A percentile compares a stretch with the other conserved stretches of the same genome.
Conservation (phyloP, 2,329 filamentous ascomycete species). For the Neonectria hederae region DNA sequence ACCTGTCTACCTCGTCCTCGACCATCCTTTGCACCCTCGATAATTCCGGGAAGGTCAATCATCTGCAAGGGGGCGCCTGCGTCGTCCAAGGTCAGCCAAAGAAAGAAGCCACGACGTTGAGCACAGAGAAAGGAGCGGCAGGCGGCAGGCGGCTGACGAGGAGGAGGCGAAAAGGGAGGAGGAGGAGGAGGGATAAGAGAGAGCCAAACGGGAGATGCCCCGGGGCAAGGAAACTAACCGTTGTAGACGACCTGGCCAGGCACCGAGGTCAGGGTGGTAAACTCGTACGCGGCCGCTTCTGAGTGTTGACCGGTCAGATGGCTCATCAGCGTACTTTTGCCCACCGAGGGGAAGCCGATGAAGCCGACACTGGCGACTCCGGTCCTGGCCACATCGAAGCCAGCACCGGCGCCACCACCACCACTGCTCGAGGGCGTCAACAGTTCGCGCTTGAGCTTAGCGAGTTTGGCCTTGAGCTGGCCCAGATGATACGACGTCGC, state of each 20-base stretch:
- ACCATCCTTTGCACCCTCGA: conserved; percentile 97
- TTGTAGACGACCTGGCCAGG: conserved; percentile 97
- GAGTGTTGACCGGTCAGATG: conserved; percentile 95
- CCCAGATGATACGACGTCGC: conserved; percentile 92
- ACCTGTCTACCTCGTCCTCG: conserved; percentile 98
- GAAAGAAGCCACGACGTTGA: conserved; percentile 21
- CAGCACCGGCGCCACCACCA: conserved; percentile 79
- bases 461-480: conserved; percentile 97
- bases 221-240: conserved; percentile 55
- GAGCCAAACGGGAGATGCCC: conserved; percentile 25
- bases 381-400: conserved; percentile 97
- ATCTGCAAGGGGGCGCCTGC: conserved; percentile 92
- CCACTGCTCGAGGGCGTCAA: conserved; percentile 86
- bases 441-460: conserved; percentile 96
- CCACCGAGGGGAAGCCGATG: conserved; percentile 97
- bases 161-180: background rate
- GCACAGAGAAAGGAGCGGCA: conserved; percentile 13
- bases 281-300: conserved; percentile 96
- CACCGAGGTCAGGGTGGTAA: conserved; percentile 97
- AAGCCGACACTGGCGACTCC: conserved; percentile 97
- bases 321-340: conserved; percentile 98
- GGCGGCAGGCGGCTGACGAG: background rate
- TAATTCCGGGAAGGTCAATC: conserved; percentile 97
- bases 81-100: conserved; percentile 32
- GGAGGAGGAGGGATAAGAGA: background rate